Evolutionary conservation across 2,329 filamentous ascomycete genomes (phyloP).

Genomic region (Penicillium sp.): DNA sequence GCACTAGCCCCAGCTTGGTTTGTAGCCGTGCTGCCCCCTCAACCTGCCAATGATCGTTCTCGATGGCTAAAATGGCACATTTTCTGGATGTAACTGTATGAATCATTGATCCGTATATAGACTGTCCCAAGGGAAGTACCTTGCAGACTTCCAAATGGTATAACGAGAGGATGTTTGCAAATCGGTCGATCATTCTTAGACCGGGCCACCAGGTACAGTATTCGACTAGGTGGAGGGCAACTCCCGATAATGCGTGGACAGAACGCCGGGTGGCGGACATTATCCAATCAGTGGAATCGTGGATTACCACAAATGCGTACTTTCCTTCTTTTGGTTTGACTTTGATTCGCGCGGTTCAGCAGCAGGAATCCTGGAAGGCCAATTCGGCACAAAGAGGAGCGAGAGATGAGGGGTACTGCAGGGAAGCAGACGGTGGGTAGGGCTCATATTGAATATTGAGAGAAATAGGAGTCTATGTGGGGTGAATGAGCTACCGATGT

Average conservation of each 20-base stretch:
- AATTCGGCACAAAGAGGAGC: neutral
- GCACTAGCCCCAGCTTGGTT: neutral
- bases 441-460: neutral
- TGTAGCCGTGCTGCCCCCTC: neutral
- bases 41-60: neutral
- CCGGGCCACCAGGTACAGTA: neutral
- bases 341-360: neutral
- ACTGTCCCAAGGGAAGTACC: too few species aligned
- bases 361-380: neutral
- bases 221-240: constrained; percentile 4
- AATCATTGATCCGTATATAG: neutral
- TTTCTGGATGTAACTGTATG: neutral
- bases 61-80: neutral
- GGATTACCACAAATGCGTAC: neutral
- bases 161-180: neutral
- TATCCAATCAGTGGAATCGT: constrained; percentile 1
- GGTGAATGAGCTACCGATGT: too few species aligned
- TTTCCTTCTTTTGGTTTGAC: neutral
- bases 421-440: neutral
- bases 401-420: neutral
- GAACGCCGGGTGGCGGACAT: neutral
- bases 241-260: constrained; percentile 7
- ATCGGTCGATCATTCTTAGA: neutral
- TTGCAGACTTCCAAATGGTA: neutral
- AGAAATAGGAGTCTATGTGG: too few species aligned